phyloP scores from a whole-genome alignment of 805 yeast genomes.

The Priceomyces castillae region DNA sequence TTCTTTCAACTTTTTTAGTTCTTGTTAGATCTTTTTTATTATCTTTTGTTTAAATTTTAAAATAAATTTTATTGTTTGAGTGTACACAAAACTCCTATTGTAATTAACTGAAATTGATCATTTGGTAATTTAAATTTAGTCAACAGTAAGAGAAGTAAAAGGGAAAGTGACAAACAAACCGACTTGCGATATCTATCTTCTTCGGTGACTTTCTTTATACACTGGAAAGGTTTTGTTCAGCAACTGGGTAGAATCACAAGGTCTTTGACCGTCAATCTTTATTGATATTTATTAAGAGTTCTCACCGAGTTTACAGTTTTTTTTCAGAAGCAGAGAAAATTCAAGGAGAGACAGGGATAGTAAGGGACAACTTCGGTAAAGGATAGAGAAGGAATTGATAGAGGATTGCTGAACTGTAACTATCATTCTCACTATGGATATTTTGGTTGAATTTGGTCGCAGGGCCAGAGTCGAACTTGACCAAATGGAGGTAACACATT shows the following conservation, averaged over 20 bases:
- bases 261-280: background rate
- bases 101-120: background rate
- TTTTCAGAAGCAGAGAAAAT: too few relatives aligned
- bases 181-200: background rate
- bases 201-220: background rate
- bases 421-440: background rate
- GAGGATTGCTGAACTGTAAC: background rate
- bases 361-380: background rate
- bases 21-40: too few relatives aligned
- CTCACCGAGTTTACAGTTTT: too few relatives aligned
- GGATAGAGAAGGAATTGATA: background rate
- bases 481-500: conserved; percentile 4
- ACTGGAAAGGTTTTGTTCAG: background rate
- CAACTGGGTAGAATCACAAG: background rate
- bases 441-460: background rate
- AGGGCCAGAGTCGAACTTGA: background rate
- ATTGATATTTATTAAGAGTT: background rate
- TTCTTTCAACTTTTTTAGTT: too few relatives aligned
- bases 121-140: background rate
- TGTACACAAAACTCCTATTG: background rate
- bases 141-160: background rate
- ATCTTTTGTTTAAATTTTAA: too few relatives aligned
- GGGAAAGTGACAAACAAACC: background rate
- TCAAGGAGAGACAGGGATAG: too few relatives aligned
- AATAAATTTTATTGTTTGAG: background rate